Evolutionary conservation across 129 eudicot genomes (phyloP).

Genomic region (Flaveria ramosissima): DNA sequence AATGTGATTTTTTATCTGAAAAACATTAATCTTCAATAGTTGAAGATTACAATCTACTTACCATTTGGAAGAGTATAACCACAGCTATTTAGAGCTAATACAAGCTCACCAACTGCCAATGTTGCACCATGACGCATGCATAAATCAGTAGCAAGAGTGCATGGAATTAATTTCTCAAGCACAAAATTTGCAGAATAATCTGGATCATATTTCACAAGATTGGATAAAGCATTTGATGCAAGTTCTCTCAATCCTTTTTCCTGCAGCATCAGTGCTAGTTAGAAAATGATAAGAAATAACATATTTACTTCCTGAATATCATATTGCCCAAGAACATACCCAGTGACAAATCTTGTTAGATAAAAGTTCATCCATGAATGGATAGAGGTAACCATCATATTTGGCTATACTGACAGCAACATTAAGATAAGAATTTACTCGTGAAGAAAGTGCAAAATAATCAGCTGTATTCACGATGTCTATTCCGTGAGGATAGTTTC

Average conservation of each 20-base stretch:
- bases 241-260: conserved; percentile 95
- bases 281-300: conserved; percentile 16
- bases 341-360: conserved; percentile 89
- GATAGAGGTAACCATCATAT: conserved; percentile 82
- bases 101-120: conserved; percentile 87
- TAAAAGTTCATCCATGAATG: conserved; percentile 88
- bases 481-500: conserved; percentile 90
- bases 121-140: conserved; percentile 99
- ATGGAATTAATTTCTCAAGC: conserved; percentile 80
- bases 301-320: conserved; percentile 6
- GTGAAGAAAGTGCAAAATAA: conserved; percentile 97
- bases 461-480: conserved; percentile 96
- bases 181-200: conserved; percentile 74
- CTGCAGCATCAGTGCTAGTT: conserved; percentile 41
- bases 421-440: conserved; percentile 77
- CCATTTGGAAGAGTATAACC: conserved; percentile 64
- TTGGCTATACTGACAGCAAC: conserved; percentile 86
- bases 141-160: conserved; percentile 87
- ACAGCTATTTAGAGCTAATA: conserved; percentile 70
- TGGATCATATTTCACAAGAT: conserved; percentile 77
- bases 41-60: conserved; percentile 20
- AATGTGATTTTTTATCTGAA: conserved; percentile 2
- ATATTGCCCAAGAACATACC: conserved; percentile 56
- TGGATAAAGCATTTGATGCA: conserved; percentile 82
- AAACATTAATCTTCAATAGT: not conserved